Evolutionary conservation across 2,329 filamentous ascomycete species (phyloP).

Genomic region (Pseudogymnoascus sp.): DNA sequence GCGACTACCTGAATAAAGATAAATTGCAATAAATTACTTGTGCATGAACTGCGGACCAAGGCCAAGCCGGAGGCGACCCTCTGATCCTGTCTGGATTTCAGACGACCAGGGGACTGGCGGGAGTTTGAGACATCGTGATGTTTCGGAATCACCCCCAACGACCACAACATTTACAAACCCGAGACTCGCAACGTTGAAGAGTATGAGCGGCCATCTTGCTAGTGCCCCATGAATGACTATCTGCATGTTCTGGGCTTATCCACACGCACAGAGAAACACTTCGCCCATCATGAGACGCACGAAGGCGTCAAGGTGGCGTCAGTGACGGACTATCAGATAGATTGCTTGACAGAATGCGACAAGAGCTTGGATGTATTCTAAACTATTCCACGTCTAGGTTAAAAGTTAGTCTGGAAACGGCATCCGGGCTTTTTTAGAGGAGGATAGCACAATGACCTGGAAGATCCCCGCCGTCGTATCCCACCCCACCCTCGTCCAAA

Average conservation of each 20-base stretch:
- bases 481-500: not conserved
- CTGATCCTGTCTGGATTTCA: conserved; percentile 7
- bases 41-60: conserved; percentile 8
- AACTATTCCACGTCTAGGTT: not conserved
- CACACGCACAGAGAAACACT: not conserved
- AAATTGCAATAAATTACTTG: conserved; percentile 3
- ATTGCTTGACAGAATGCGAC: not conserved
- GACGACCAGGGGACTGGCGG: not conserved
- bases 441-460: not conserved
- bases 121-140: not conserved
- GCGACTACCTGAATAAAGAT: not conserved
- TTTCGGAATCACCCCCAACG: conserved; percentile 4
- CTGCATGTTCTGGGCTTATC: not conserved
- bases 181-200: conserved; percentile 4
- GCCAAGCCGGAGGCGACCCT: not conserved
- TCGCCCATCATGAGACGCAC: not conserved
- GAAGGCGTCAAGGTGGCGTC: conserved; percentile 6
- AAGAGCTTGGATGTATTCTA: not conserved
- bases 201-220: not conserved
- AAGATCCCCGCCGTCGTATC: not conserved
- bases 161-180: not conserved
- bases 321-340: conserved; percentile 4
- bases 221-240: not conserved
- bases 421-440: not conserved
- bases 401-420: not conserved